Evolutionary conservation across 345 rosid species (phyloP).

Genomic region (Syzygium oleosum): DNA sequence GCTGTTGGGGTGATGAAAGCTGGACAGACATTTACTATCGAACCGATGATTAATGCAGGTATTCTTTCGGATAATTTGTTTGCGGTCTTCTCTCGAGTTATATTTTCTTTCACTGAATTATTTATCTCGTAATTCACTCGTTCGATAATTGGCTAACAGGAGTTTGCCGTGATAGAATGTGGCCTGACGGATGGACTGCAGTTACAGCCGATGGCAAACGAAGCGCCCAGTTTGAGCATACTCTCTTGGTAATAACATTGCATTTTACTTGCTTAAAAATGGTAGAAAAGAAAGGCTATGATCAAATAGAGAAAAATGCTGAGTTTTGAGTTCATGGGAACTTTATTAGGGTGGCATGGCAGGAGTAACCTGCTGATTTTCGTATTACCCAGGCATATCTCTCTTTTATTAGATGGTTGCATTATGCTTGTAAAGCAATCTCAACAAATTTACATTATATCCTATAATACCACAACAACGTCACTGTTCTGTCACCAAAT

Average conservation of each 20-base stretch:
- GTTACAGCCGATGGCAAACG: constrained; percentile 90
- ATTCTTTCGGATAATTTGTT: background rate
- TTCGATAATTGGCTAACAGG: constrained; percentile 23
- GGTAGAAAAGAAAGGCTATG: background rate
- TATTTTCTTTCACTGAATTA: background rate
- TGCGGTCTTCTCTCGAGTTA: background rate
- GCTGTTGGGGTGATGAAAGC: constrained; percentile 97
- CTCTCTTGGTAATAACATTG: constrained; percentile 53
- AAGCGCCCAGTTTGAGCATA: constrained; percentile 99
- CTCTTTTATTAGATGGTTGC: background rate
- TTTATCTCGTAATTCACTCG: background rate
- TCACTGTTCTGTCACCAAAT: background rate
- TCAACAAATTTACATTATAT: background rate
- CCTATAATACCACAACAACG: background rate
- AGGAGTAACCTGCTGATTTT: background rate
- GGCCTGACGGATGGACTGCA: constrained; percentile 99
- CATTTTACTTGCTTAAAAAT: background rate
- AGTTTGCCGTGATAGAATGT: constrained; percentile 79
- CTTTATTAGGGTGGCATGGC: background rate
- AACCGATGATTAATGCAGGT: constrained; percentile 99
- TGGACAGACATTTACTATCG: constrained; percentile 93
- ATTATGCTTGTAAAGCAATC: background rate
- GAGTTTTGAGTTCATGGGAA: background rate
- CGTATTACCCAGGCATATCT: background rate
- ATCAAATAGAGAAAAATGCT: background rate